Base-by-base conservation (phyloP, 495 filamentous ascomycete species). In the Podospora sp. region DNA sequence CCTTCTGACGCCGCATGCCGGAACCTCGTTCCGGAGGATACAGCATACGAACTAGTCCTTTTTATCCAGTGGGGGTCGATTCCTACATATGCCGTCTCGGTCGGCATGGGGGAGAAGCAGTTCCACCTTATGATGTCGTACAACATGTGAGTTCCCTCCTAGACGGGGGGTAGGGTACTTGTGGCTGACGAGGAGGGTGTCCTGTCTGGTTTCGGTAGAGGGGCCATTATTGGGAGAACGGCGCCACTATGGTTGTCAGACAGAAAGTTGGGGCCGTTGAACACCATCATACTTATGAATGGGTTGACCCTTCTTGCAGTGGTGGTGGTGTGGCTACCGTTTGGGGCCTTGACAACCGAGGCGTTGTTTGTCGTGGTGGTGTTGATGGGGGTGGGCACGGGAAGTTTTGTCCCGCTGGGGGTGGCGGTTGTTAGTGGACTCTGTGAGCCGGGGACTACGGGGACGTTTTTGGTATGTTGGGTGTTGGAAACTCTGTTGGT, bases 41-140 rank as follows among this genome's bases (percentile, higher is more conserved):
- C 18, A 74, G 74, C 71, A 7, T 71, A 65, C 62, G 75, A 77
- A 55, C 65, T 76, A 5, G 68, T 73, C 1, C 68, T 77, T 29
- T 73, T 73, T 68, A 71, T 71, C 64, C 72, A 75, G 66, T 77
- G 74, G 72, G 75, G 74, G 22, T 73, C 74, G 20, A 68, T 76
- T 52, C 75, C 72, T 1, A 65, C 65, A 26, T 76, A 73, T 65
- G 75, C 74, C 62, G 74, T 73, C 11, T 49, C 58, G 1, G 64
- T 61, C 26, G 65, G 66, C 36, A 60, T 72, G 33, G 74, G 68
- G 6, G 52, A 67, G 50, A 62, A 70, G n/a, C 71, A 76, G 66
- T 71, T 71, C 61, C 71, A 73, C 22, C 68, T 77, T 33, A 72
- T 73, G 65, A 72, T 73, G 74, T 68, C 74, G 63, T 75, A 76